Conservation (phyloP, 345 rosid genomes). For the Draba incana region DNA sequence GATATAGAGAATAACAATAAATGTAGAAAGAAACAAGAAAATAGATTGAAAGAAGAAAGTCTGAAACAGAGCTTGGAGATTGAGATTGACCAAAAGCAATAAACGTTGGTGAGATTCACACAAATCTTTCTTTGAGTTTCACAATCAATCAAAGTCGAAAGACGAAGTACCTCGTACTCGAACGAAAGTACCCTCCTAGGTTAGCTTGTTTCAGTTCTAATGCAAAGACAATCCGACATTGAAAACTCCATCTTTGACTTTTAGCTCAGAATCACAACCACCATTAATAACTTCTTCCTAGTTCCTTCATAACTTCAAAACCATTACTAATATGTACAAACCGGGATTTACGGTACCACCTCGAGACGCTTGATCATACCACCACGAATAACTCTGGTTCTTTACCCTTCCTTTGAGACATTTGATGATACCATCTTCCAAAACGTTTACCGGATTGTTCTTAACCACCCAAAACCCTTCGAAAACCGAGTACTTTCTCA, state of each 20-base stretch:
- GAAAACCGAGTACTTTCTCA: slow-evolving; percentile 1
- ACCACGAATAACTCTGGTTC: neutral
- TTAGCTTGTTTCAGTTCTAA: neutral
- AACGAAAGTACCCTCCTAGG: neutral
- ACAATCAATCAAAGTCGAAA: neutral
- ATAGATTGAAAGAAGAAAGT: no score
- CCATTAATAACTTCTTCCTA: slow-evolving; percentile 10
- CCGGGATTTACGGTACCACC: no score
- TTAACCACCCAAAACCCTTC: slow-evolving; percentile 23
- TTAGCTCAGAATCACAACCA: neutral
- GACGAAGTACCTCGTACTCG: neutral
- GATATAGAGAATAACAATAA: no score
- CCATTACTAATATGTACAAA: no score
- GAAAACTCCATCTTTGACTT: neutral
- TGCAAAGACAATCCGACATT: neutral
- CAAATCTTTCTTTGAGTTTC: neutral
- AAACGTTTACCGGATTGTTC: neutral
- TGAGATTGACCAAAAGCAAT: no score
- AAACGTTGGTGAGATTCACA: no score
- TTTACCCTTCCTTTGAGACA: slow-evolving; percentile 12
- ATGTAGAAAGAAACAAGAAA: no score
- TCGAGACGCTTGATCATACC: no score
- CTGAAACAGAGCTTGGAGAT: no score
- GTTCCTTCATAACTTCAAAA: no score
- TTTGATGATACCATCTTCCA: slow-evolving; percentile 15